Percentiles rank a stretch among this genome's conserved stretches.
Evolutionary conservation across 1,284 basidiomycete genomes (phyloP).

Genomic region (Ceratobasidium sp.): DNA sequence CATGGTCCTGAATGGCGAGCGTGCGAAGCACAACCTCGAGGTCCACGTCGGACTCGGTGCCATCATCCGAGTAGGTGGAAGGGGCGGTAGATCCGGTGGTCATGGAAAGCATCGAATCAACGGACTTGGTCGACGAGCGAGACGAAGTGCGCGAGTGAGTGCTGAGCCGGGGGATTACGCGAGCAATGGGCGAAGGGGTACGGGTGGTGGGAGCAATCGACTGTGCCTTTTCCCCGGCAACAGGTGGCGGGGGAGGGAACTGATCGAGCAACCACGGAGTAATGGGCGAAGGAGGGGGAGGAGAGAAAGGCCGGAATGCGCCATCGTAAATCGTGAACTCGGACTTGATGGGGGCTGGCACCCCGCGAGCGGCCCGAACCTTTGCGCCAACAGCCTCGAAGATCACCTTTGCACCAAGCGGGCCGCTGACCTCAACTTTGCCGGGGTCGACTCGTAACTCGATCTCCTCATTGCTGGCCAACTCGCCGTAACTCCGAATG

Average conservation of each 20-base stretch:
- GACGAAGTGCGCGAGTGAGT: conserved; percentile 44
- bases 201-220: conserved; percentile 19
- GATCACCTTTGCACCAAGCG: conserved; percentile 24
- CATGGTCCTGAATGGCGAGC: conserved; percentile 43
- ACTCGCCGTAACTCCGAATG: conserved; percentile 40
- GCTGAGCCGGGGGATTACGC: conserved; percentile 36
- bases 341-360: conserved; percentile 35
- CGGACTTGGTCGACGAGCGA: conserved; percentile 41
- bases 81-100: conserved; percentile 46
- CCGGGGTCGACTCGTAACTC: conserved; percentile 47
- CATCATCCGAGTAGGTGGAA: conserved; percentile 45
- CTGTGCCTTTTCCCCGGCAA: conserved; percentile 11
- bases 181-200: conserved; percentile 43
- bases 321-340: conserved; percentile 41
- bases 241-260: conserved; percentile 40
- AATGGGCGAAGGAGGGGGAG: conserved; percentile 43
- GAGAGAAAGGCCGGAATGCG: conserved; percentile 36
- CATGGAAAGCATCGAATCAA: conserved; percentile 45
- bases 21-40: conserved; percentile 44
- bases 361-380: conserved; percentile 27
- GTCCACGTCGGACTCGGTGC: conserved; percentile 46
- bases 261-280: conserved; percentile 43
- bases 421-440: conserved; percentile 41
- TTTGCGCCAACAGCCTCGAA: conserved; percentile 39
- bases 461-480: conserved; percentile 31